Evolutionary conservation across 2,329 filamentous ascomycete species (phyloP).

Genomic region (Claviceps lovelessii): DNA sequence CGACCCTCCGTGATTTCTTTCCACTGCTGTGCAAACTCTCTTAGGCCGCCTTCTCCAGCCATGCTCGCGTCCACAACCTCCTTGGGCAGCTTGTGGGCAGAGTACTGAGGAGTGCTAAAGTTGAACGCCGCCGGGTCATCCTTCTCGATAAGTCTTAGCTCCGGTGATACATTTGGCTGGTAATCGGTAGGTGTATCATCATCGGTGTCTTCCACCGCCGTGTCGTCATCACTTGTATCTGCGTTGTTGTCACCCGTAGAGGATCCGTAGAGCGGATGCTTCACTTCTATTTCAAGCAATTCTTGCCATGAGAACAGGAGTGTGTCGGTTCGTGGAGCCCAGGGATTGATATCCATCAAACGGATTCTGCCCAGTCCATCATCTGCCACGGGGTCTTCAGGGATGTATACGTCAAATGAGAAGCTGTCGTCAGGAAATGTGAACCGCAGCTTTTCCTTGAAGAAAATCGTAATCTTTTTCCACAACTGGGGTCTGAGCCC

Average conservation of each 20-base stretch:
- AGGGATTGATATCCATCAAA: slow-evolving; percentile 89
- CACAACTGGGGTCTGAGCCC: slow-evolving; percentile 50
- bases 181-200: slow-evolving; percentile 30
- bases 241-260: slow-evolving; percentile 17
- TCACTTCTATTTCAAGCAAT: slow-evolving; percentile 57
- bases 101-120: slow-evolving; percentile 76
- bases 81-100: slow-evolving; percentile 85
- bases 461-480: slow-evolving; percentile 60
- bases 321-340: slow-evolving; percentile 79
- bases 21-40: slow-evolving; percentile 69
- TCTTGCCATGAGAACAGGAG: slow-evolving; percentile 84
- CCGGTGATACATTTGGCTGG: slow-evolving; percentile 49
- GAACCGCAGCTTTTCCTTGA: slow-evolving; percentile 55
- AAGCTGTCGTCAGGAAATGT: slow-evolving; percentile 77
- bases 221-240: slow-evolving; percentile 20
- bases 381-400: slow-evolving; percentile 41
- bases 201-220: slow-evolving; percentile 24
- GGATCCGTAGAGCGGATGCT: slow-evolving; percentile 39
- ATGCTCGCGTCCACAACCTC: slow-evolving; percentile 68
- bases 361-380: slow-evolving; percentile 59
- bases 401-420: slow-evolving; percentile 85
- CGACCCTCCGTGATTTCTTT: slow-evolving; percentile 39
- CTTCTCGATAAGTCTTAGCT: slow-evolving; percentile 67
- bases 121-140: slow-evolving; percentile 82
- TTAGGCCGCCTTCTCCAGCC: slow-evolving; percentile 58